Conservation (phyloP, 306 rosid species). For the Hippophae tibetana region DNA sequence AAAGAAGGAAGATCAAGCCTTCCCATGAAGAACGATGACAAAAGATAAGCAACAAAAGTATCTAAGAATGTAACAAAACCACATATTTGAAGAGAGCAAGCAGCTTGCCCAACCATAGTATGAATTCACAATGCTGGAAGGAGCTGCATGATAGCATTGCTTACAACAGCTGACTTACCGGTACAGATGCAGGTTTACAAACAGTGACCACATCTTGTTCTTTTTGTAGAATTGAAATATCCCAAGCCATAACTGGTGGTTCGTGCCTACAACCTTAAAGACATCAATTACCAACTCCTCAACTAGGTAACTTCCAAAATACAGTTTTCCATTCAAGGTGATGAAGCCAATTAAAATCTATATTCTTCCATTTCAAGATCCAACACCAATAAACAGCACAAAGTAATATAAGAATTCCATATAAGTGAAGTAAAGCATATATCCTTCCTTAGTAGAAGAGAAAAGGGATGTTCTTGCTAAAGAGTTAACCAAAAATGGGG, state of each 20-base stretch:
- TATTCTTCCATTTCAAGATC: neutral
- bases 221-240: conserved; percentile 43
- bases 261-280: conserved; percentile 57
- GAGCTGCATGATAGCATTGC: neutral
- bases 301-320: conserved; percentile 16
- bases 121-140: neutral
- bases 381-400: neutral
- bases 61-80: neutral
- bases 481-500: neutral
- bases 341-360: neutral
- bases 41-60: neutral
- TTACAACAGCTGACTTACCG: conserved; percentile 40
- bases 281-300: conserved; percentile 21
- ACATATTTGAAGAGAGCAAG: neutral
- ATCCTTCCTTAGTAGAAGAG: neutral
- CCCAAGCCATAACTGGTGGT: conserved; percentile 75
- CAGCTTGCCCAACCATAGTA: too few relatives aligned
- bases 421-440: neutral
- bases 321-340: neutral
- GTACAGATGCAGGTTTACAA: conserved; percentile 83
- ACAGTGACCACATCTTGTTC: conserved; percentile 60
- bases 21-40: neutral
- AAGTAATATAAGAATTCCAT: neutral
- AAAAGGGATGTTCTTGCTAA: conserved; percentile 1
- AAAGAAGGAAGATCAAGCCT: conserved; percentile 1